Evolutionary conservation across 2,329 filamentous ascomycete species (phyloP).

Genomic region (Fusarium devonianum): DNA sequence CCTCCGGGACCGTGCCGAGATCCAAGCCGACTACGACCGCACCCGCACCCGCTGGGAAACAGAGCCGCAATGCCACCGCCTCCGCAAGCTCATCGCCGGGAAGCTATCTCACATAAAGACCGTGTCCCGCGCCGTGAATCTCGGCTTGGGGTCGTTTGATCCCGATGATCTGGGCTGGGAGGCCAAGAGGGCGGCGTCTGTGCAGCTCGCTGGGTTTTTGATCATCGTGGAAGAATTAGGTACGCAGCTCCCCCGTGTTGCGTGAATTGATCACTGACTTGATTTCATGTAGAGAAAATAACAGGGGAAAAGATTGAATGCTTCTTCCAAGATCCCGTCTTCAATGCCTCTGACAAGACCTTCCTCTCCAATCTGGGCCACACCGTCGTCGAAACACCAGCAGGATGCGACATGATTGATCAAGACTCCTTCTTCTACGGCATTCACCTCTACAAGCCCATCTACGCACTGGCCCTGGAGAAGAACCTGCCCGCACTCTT

Average conservation of each 20-base stretch:
- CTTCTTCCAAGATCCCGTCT: conserved; percentile 63
- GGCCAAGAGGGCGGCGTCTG: conserved; percentile 54
- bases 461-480: conserved; percentile 61
- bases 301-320: conserved; percentile 48
- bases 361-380: conserved; percentile 66
- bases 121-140: conserved; percentile 54
- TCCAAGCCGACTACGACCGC: conserved; percentile 42
- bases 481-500: conserved; percentile 59
- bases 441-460: conserved; percentile 64
- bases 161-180: conserved; percentile 56
- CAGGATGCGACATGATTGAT: conserved; percentile 59
- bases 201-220: conserved; percentile 63
- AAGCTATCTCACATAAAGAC: conserved; percentile 24
- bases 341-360: conserved; percentile 55
- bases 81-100: conserved; percentile 46
- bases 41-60: conserved; percentile 42
- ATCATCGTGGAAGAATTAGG: conserved; percentile 55
- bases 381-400: conserved; percentile 58
- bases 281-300: conserved; percentile 22
- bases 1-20: conserved; percentile 36
- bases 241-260: conserved; percentile 37
- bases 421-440: conserved; percentile 64
- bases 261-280: conserved; percentile 3
- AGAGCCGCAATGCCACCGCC: conserved; percentile 37
- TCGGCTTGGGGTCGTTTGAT: conserved; percentile 64